Evolutionary conservation across 2,329 filamentous ascomycete genomes (phyloP).

Genomic region (Akanthomyces lecanii): DNA sequence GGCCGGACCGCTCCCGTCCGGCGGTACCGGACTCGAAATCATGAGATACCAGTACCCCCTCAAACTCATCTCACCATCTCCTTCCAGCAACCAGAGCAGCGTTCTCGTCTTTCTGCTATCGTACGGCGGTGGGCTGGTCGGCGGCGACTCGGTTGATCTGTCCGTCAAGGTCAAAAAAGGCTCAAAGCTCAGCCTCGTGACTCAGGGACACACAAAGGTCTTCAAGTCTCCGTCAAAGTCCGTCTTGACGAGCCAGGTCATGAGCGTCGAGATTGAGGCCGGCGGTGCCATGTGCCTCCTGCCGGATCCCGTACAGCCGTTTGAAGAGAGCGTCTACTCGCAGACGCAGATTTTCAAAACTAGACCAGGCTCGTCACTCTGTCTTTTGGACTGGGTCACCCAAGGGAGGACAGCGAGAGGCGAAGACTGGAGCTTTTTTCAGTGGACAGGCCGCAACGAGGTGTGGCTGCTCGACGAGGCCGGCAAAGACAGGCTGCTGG

Average conservation of each 20-base stretch:
- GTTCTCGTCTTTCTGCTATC: slow-evolving; percentile 85
- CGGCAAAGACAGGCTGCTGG: slow-evolving; percentile 56
- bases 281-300: slow-evolving; percentile 61
- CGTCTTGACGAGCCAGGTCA: slow-evolving; percentile 53
- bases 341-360: slow-evolving; percentile 76
- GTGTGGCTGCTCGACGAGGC: slow-evolving; percentile 55
- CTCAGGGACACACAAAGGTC: slow-evolving; percentile 87
- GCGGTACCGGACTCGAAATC: slow-evolving; percentile 64
- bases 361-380: slow-evolving; percentile 57
- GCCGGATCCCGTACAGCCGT: slow-evolving; percentile 92
- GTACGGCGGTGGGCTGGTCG: slow-evolving; percentile 90
- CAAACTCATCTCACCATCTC: slow-evolving; percentile 81
- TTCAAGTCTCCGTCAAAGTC: slow-evolving; percentile 69
- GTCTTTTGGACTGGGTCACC: slow-evolving; percentile 90
- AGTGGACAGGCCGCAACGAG: slow-evolving; percentile 83
- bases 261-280: slow-evolving; percentile 48
- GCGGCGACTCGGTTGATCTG: slow-evolving; percentile 77
- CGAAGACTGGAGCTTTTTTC: slow-evolving; percentile 80
- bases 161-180: slow-evolving; percentile 58
- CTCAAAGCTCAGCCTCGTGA: slow-evolving; percentile 64
- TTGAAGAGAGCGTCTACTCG: slow-evolving; percentile 75
- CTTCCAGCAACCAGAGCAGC: slow-evolving; percentile 59
- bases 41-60: slow-evolving; percentile 91
- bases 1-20: slow-evolving; percentile 66
- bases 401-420: slow-evolving; percentile 80